phyloP scores from a whole-genome alignment of 768 basidiomycete species.

The Cyathus striatus region DNA sequence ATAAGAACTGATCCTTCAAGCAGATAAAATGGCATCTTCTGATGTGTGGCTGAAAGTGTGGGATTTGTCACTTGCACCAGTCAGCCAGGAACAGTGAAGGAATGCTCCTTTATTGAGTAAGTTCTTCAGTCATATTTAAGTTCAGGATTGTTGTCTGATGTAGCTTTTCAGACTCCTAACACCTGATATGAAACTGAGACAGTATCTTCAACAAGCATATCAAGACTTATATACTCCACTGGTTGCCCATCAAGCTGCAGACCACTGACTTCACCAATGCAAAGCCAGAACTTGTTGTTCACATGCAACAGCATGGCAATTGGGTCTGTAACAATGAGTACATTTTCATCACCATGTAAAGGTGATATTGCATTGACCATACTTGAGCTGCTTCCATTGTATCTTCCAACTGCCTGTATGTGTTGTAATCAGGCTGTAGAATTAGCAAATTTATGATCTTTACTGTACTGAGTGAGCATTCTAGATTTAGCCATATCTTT shows the following conservation, averaged over 20 bases:
- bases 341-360: not conserved
- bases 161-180: constrained; percentile 13
- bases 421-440: constrained; percentile 12
- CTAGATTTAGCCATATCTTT: constrained; percentile 8
- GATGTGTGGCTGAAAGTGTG: constrained; percentile 4
- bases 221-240: constrained; percentile 8
- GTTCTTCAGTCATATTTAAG: constrained; percentile 20
- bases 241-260: constrained; percentile 13
- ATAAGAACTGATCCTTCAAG: constrained; percentile 16
- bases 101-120: constrained; percentile 7
- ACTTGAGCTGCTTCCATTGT: not conserved
- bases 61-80: constrained; percentile 20
- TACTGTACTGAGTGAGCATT: constrained; percentile 5
- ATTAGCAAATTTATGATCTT: constrained; percentile 8
- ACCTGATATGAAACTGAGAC: constrained; percentile 16
- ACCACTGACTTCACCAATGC: constrained; percentile 19
- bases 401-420: constrained; percentile 10
- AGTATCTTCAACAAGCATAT: constrained; percentile 13
- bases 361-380: not conserved
- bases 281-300: constrained; percentile 18
- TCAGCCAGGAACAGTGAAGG: constrained; percentile 14
- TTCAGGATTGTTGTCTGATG: constrained; percentile 11
- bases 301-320: constrained; percentile 15
- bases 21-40: constrained; percentile 12
- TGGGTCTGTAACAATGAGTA: constrained; percentile 16